Evolutionary conservation across 2,329 filamentous ascomycete species (phyloP), one percentile per base, ranked within the genome.

Genomic region (Canariomyces notabilis): DNA sequence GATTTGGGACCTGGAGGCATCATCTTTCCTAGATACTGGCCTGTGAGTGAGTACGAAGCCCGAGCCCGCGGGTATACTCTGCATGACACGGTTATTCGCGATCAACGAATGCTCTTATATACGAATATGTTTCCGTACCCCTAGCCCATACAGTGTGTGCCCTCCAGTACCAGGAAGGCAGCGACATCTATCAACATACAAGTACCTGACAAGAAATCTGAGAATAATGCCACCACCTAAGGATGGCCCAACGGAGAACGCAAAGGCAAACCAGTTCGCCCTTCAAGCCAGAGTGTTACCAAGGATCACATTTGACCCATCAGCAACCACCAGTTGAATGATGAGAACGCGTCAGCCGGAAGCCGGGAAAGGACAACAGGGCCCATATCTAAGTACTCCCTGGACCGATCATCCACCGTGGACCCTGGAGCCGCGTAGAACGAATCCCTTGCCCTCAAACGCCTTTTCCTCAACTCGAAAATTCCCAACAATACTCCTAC

Each of bases 401-500:
- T 14, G 15, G 19, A 19, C 9, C 9, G 21, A 29, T 18, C 34
- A 15, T n/a, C 31, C 34, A 16, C 7, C 26, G 8, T n/a, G 18
- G 16, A 31, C 5, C 16, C 18, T 23, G 32, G 22, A 23, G n/a
- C 14, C 29, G 18, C 42, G 20, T 12, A 12, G 31, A 38, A 19
- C 15, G 14, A 41, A 15, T n/a, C 35, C 18, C 22, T 16, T 35
- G 42, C 22, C 34, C 9, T 21, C 11, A 23, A 37, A 4, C 6
- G 5, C 19, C 14, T 43, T 49, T 49, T 31, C 22, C n/a, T 26
- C 35, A 33, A 35, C 38, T 23, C 34, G 39, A 19, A 23, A 6
- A 12, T 29, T 5, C 35, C 35, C 19, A 16, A 22, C 32, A 22
- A 35, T 46, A 46, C 5, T 46, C 48, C 38, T 50, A 46, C 48